phyloP scores from a whole-genome alignment of 73 alveolate genomes.

The Symbiodinium pilosum region DNA sequence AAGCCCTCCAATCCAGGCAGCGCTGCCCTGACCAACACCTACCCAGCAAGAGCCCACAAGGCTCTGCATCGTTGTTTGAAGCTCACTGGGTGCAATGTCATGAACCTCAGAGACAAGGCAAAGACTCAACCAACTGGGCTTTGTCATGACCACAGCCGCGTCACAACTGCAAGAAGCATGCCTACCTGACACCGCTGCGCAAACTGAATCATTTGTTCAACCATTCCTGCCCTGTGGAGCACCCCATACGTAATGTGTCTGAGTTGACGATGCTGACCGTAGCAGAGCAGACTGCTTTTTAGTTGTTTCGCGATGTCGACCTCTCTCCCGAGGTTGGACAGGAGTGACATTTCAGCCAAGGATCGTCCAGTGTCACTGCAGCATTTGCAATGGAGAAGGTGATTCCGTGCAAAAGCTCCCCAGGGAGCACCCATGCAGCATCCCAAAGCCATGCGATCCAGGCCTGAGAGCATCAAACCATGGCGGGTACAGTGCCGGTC shows the following conservation, averaged over 20 bases:
- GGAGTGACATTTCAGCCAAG: neutral
- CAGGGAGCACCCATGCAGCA: constrained; percentile 91
- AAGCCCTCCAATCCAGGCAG: constrained; percentile 62
- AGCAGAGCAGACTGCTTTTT: too few species aligned
- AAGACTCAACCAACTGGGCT: neutral
- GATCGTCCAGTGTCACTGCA: constrained; percentile 43
- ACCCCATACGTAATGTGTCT: too few species aligned
- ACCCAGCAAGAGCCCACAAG: constrained; percentile 70
- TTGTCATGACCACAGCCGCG: too few species aligned
- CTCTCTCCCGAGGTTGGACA: too few species aligned
- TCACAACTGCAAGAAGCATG: too few species aligned
- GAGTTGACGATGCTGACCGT: too few species aligned
- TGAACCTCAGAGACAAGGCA: neutral
- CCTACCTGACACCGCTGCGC: too few species aligned
- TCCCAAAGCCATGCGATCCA: constrained; percentile 88
- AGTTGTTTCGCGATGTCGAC: too few species aligned
- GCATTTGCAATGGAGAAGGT: constrained; percentile 93
- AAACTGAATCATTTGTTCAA: too few species aligned
- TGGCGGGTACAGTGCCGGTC: neutral
- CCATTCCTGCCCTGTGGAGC: too few species aligned
- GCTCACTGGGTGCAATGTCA: constrained; percentile 26
- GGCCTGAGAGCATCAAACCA: neutral
- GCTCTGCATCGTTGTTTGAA: constrained; percentile 66
- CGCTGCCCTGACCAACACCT: constrained; percentile 73
- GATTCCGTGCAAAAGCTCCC: constrained; percentile 89